Evolutionary conservation across 257 asterid genomes (phyloP), one percentile per base, ranked within the genome.

Genomic region (Ballota nigra): DNA sequence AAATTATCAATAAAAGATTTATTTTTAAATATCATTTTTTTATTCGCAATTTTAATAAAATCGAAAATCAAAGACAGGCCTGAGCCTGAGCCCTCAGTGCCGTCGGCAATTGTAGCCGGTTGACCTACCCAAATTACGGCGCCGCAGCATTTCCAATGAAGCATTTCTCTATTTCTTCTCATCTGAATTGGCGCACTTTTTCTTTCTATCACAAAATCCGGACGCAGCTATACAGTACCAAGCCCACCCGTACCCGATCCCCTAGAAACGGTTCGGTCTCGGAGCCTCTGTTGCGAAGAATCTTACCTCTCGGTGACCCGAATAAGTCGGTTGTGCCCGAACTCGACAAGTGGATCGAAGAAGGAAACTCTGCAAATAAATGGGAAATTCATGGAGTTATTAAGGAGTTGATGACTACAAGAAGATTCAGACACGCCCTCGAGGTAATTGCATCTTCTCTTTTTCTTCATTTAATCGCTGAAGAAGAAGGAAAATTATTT

Each of bases 381-480:
- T 26, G 56, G 43, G 79, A 81, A 19, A 81, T 85, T 61, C 77
- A 69, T 55, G 55, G 41, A 5, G 38, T 85, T 43, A 70, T 86
- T 29, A 66, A 38, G 1, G 79, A 70, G 77, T 69, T 91, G 72
- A 70, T 63, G 63, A 3, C 49, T 28, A 70, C 49, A 49, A 75
- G 74, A 72, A 82, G 96, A 83, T 88, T 76, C 82, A 88, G 78
- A 66, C 94, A 88, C 67, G 90, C 97, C 74, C 92, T 87, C 28
- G 87, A 85, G 94, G 97, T 87, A 31, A 62, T 62, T 34, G 2
- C 38, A 29, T 6, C 63, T 69, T 16, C 34, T 62, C 22, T 8
- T 49, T 15, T 9, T 12, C 63, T 26, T 52, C 1, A 5, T 56
- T 56, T 20, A 29, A 66, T 40, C 55, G 10, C 34, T 4, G 3